Conservation (phyloP, 768 basidiomycete species). For the Lactifluus echinatus region DNA sequence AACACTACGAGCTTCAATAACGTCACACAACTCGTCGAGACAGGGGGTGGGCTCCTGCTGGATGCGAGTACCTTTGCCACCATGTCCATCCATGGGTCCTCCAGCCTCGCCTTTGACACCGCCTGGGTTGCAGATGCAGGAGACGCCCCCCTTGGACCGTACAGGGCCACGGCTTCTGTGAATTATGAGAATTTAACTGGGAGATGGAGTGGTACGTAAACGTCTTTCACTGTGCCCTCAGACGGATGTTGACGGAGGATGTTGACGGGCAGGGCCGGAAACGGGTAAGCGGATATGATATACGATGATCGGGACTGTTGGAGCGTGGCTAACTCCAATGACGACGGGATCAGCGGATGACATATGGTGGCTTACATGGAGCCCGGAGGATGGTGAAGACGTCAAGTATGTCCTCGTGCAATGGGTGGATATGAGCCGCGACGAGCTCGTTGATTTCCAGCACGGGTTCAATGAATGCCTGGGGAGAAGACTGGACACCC, state of each 20-base stretch:
- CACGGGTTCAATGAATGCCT: background rate
- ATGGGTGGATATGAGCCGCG: constrained; percentile 1
- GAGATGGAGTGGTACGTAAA: constrained; percentile 9
- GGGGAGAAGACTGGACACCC: constrained; percentile 1
- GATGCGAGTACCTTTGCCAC: constrained; percentile 4
- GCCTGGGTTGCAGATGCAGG: constrained; percentile 3
- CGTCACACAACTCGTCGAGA: constrained; percentile 6
- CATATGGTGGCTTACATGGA: constrained; percentile 10
- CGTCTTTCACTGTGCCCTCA: background rate
- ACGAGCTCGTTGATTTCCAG: background rate
- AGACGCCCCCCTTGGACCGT: constrained; percentile 6
- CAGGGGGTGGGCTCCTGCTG: constrained; percentile 5
- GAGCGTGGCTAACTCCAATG: background rate
- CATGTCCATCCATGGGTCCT: background rate
- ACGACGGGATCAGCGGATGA: background rate
- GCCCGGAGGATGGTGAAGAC: constrained; percentile 1
- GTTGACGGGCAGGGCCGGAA: constrained; percentile 8
- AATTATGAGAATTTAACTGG: constrained; percentile 5
- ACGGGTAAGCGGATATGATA: background rate
- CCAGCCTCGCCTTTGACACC: constrained; percentile 3
- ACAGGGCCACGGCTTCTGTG: background rate
- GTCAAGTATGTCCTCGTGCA: background rate
- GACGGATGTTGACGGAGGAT: background rate
- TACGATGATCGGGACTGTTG: background rate
- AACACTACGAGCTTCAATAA: constrained; percentile 3